Conservation (phyloP, 2,329 filamentous ascomycete genomes). For the Fusarium continuum region DNA sequence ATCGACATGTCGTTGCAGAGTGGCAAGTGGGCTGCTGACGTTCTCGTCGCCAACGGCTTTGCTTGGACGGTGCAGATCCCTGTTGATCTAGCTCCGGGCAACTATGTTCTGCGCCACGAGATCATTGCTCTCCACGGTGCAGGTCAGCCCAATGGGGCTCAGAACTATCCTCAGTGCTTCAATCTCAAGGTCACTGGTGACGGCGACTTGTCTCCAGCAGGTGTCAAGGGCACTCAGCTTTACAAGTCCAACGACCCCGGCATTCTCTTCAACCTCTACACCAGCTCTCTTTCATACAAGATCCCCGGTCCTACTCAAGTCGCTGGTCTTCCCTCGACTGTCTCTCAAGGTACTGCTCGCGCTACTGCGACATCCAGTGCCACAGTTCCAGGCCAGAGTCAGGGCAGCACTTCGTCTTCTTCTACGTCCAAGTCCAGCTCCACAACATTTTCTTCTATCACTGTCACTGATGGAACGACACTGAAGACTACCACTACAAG, state of each 20-base stretch:
- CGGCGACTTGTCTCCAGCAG: conserved; percentile 47
- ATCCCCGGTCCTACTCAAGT: conserved; percentile 44
- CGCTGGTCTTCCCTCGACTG: conserved; percentile 31
- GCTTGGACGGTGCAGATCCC: conserved; percentile 49
- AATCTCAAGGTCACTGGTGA: conserved; percentile 57
- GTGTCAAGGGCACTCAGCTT: conserved; percentile 45
- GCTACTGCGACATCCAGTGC: conserved; percentile 35
- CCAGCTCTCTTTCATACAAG: conserved; percentile 36
- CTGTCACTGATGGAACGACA: conserved; percentile 4
- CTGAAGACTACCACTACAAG: conserved; percentile 20
- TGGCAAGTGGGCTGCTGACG: conserved; percentile 48
- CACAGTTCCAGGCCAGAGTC: conserved; percentile 23
- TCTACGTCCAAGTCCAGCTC: background rate
- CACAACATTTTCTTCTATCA: background rate
- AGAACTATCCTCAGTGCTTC: conserved; percentile 62
- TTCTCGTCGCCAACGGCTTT: conserved; percentile 54
- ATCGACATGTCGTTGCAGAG: conserved; percentile 56
- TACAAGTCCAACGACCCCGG: conserved; percentile 45
- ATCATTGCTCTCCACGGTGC: conserved; percentile 61
- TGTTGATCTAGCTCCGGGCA: conserved; percentile 45
- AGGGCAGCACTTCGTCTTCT: background rate
- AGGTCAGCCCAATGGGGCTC: conserved; percentile 55
- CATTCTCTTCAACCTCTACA: conserved; percentile 49
- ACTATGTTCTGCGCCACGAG: conserved; percentile 62
- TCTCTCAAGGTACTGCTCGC: conserved; percentile 2